Percentiles rank a stretch among this genome's conserved stretches.
phyloP scores from a whole-genome alignment of 371 early-diverging fungal genomes.

The Parasitella parasitica region DNA sequence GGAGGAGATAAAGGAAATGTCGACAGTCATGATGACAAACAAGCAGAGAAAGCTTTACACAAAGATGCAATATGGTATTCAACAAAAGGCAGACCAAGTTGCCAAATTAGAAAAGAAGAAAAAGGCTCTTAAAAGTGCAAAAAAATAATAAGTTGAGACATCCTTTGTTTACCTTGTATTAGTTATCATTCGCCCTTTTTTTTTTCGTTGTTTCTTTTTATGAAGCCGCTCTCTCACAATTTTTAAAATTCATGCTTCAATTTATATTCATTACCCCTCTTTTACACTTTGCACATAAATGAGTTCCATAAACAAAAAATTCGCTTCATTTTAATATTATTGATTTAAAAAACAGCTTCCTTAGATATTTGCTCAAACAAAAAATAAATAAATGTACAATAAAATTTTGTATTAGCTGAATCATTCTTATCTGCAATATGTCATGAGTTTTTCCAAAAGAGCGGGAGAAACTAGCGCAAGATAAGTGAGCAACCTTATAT shows the following conservation, averaged over 20 bases:
- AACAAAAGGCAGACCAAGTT: constrained; percentile 63
- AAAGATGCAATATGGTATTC: constrained; percentile 71
- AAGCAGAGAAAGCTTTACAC: constrained; percentile 86
- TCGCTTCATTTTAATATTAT: background rate
- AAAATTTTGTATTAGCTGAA: too few species aligned
- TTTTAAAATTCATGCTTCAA: background rate
- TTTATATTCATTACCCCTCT: background rate
- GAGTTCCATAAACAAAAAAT: background rate
- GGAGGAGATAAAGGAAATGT: constrained; percentile 83
- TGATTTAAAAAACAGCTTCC: too few species aligned
- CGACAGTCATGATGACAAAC: constrained; percentile 92
- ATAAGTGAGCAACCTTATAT: too few species aligned
- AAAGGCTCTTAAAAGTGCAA: constrained; percentile 37
- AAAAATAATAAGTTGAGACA: constrained; percentile 2
- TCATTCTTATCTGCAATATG: too few species aligned
- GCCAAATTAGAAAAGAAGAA: constrained; percentile 46
- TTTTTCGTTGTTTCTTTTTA: background rate
- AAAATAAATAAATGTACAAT: too few species aligned
- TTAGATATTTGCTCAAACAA: too few species aligned
- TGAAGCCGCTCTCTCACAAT: background rate
- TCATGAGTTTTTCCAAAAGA: too few species aligned
- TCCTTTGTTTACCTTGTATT: background rate
- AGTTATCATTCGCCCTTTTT: background rate
- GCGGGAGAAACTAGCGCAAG: too few species aligned
- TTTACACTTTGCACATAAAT: too few species aligned